Base-by-base conservation (phyloP, 371 early-diverging fungal species). In the Mitosporidium daphniae region DNA sequence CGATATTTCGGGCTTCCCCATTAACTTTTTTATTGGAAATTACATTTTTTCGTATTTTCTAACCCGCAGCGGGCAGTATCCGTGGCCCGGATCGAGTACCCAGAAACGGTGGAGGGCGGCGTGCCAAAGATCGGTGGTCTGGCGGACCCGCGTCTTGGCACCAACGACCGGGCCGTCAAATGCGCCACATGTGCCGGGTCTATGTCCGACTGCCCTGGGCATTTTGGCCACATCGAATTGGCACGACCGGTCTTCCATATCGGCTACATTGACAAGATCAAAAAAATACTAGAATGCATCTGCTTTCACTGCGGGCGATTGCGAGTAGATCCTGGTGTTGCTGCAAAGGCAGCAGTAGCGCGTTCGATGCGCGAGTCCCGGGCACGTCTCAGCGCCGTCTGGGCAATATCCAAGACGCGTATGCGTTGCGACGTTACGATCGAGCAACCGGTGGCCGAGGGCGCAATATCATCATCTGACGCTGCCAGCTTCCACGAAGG, bases 171-270 rank as follows among this genome's bases (percentile, higher is more conserved):
- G 30, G 74, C 72, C 40, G 75, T 67, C 54, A 73, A 75, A 45
- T 98, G 99, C 46, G 63, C 61, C 38, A 93, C 95, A 4, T 98
- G 99, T 47, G 67, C 64, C 23, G 74, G 75, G 40, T 64, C 66
- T 35, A 80, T 74, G 70, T 64, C 65, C 15, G 73, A 74, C 34
- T 98, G 99, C 42, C 71, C 72, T 10, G 95, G 99, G 16, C 99
- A 98, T 44, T 95, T 93, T 61, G 95, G 82, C 6, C 82, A 93
- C 39, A 84, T 98, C 36, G 84, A 91, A 39, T 59, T 98, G 4
- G 72, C 72, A n/a, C 72, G 69, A 42, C 93, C 95, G 6, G 82
- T 94, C 12, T 89, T 62, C 48, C 94, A 94, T 46, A 55, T 70
- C 23, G 46, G 45, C 1, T 45, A 36, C 28, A 29, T 45, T 33